Evolutionary conservation across 2,329 filamentous ascomycete genomes (phyloP), one percentile per base, ranked within the genome.

Genomic region (Neonectria faginata): DNA sequence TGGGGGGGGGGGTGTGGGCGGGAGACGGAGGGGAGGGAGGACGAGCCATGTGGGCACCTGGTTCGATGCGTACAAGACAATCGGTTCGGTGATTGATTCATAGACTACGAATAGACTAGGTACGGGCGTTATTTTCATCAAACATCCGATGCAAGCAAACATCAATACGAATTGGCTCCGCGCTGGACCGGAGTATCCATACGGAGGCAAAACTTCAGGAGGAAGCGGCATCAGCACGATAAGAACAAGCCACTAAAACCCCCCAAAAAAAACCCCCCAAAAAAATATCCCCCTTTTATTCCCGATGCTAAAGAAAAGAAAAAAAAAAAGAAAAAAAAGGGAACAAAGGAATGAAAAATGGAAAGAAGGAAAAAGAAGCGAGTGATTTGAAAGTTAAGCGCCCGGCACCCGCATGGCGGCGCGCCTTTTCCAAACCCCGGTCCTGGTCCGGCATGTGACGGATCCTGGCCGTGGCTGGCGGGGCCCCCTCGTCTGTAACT

Each of bases 341-440:
- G 5, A 25, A 25, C 25, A 25, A 25, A 25, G 25, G 5, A 25
- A 25, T 6, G 27, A 42, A 14, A 36, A 31, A 56, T 27, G 29
- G 14, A 45, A 2, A 25, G 33, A 36, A 55, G 29, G 25, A 36
- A 45, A 18, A n/a, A 20, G 8, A n/a, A n/a, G 7, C 16, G n/a
- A 42, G n/a, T 20, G 39, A 42, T 54, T 53, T 62, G 53, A 25
- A 47, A 54, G 53, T 62, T 69, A 69, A 69, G 67, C 67, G 67
- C 65, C 65, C 67, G 59, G 51, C 64, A 68, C 67, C 65, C 61
- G 62, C 66, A 67, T 64, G 60, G 57, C 58, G 58, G 48, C 48
- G 44, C 60, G 58, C 45, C 47, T 57, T 67, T 59, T 57, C 57
- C 39, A 22, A 31, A 42, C 45, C 45, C 31, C 47, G 55, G 50